Evolutionary conservation across 192 early-diverging fungal species (phyloP).

Genomic region (Coemansia furcata): DNA sequence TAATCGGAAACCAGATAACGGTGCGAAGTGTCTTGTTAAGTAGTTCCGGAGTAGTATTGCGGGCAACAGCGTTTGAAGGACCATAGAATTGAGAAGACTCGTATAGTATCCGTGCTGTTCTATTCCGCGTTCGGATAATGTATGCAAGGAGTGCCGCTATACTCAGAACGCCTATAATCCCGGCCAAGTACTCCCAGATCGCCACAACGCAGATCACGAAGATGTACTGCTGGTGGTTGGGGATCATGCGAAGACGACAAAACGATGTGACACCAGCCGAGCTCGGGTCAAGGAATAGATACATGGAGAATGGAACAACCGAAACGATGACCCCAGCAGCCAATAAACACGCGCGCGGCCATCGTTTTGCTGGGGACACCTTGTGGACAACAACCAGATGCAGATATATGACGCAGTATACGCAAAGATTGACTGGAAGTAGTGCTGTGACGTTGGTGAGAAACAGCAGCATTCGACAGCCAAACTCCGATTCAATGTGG

Average conservation of each 20-base stretch:
- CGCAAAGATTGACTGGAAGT: conserved; percentile 19
- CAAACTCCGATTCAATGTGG: conserved; percentile 8
- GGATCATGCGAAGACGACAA: conserved; percentile 2
- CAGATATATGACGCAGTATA: conserved; percentile 40
- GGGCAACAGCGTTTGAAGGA: not conserved
- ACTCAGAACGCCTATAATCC: conserved; percentile 30
- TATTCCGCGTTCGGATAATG: conserved; percentile 20
- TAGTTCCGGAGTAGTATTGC: conserved; percentile 6
- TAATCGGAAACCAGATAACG: conserved; percentile 45
- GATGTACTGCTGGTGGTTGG: conserved; percentile 7
- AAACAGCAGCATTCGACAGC: conserved; percentile 27
- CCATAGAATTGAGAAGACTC: conserved; percentile 14
- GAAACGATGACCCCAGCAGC: conserved; percentile 7
- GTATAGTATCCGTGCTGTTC: conserved; percentile 1
- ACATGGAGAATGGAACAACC: conserved; percentile 14
- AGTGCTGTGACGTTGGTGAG: conserved; percentile 11
- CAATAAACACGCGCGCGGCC: conserved; percentile 20
- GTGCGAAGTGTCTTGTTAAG: conserved; percentile 23
- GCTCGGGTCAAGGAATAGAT: conserved; percentile 13
- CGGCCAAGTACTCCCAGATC: conserved; percentile 30
- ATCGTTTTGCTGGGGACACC: conserved; percentile 21
- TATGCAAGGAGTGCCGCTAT: conserved; percentile 4
- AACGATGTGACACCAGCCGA: not conserved
- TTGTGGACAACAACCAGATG: conserved; percentile 40
- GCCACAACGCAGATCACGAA: conserved; percentile 6